These are phyloP conservation scores for Powellomyces hirtus DNA, from an alignment of 192 early-diverging fungal species.

Conservation along the genomic window DNA sequence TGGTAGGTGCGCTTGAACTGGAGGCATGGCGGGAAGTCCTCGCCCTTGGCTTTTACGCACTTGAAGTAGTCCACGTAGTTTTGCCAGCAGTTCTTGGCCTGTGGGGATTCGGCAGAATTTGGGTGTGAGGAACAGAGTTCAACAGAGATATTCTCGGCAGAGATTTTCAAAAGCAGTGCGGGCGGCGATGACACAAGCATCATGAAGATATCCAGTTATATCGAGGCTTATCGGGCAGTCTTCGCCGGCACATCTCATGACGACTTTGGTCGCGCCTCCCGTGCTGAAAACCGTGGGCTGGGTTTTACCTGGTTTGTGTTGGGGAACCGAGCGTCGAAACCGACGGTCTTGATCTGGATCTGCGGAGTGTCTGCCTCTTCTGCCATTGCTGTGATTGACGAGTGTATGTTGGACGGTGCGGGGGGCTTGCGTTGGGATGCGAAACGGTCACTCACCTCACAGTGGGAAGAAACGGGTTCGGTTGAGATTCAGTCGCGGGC, in stretches of 20 bases:
- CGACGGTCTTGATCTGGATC: constrained; percentile 40
- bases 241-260: too few relatives aligned
- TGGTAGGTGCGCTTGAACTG: constrained; percentile 83
- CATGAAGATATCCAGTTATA: too few relatives aligned
- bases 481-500: too few relatives aligned
- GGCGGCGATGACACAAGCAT: too few relatives aligned
- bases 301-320: constrained; percentile 87
- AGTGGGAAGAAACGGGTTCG: too few relatives aligned
- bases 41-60: constrained; percentile 92
- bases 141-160: too few relatives aligned
- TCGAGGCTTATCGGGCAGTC: too few relatives aligned
- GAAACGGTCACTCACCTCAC: too few relatives aligned
- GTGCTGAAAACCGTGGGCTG: not conserved
- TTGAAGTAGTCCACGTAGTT: constrained; percentile 91
- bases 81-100: constrained; percentile 99
- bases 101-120: too few relatives aligned
- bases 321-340: constrained; percentile 81
- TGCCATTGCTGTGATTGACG: too few relatives aligned
- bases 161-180: too few relatives aligned
- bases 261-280: not conserved
- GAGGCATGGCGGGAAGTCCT: constrained; percentile 91
- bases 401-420: not conserved
- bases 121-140: too few relatives aligned
- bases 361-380: not conserved
- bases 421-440: not conserved